Conservation (phyloP, 2,329 filamentous ascomycete species). For the Apiospora koreana region DNA sequence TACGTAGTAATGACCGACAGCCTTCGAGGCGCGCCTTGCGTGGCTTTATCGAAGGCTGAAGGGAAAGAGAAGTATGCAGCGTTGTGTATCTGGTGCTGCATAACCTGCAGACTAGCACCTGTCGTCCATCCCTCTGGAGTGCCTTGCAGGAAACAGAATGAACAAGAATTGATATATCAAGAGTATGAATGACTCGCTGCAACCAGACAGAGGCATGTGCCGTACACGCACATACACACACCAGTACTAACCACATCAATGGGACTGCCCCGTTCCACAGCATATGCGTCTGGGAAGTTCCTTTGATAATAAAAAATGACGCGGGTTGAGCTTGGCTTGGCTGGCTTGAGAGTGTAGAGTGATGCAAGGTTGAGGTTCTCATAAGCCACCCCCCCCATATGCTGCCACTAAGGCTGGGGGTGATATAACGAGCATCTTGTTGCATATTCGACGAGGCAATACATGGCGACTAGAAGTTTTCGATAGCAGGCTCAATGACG, state of each 20-base stretch:
- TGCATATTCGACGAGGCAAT: background rate
- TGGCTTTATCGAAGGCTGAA: constrained; percentile 3
- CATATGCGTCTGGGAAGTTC: constrained; percentile 6
- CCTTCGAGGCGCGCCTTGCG: constrained; percentile 3
- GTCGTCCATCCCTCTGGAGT: background rate
- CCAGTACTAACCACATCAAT: background rate
- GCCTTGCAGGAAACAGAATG: background rate
- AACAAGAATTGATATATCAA: background rate
- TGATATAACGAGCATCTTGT: background rate
- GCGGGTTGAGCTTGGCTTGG: background rate
- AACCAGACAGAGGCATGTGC: background rate
- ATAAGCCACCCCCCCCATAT: background rate
- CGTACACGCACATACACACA: background rate
- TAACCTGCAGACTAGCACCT: background rate
- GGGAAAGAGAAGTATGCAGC: background rate
- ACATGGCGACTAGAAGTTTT: background rate
- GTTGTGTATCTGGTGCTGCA: background rate
- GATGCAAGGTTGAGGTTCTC: background rate
- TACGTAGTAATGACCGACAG: background rate
- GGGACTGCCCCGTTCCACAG: background rate
- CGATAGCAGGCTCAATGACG: background rate
- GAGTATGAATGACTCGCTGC: background rate
- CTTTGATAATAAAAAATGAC: background rate
- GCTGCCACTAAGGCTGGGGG: background rate
- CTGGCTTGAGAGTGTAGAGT: background rate